Conservation (phyloP, 208 protist genomes). For the Leishmania amazonensis region DNA sequence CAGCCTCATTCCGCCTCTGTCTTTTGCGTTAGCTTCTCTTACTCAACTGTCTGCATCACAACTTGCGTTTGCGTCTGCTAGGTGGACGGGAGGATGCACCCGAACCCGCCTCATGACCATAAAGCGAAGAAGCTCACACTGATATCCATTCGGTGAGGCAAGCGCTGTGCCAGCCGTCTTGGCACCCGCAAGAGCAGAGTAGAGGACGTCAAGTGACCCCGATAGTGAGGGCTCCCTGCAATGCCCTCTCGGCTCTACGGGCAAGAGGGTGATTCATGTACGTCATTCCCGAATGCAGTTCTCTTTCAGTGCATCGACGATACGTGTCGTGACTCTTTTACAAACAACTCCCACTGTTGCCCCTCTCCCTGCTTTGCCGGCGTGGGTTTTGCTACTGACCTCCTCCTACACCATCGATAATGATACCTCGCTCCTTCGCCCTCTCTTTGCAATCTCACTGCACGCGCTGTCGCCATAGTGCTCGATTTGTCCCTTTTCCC, state of each 20-base stretch:
- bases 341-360: constrained; percentile 84
- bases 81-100: background rate
- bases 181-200: background rate
- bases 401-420: background rate
- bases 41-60: background rate
- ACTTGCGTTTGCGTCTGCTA: background rate
- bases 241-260: background rate
- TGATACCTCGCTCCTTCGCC: background rate
- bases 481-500: background rate
- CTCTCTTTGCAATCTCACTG: background rate
- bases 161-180: background rate
- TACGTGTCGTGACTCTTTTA: constrained; percentile 91
- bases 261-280: background rate
- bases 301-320: constrained; percentile 56
- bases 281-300: no score
- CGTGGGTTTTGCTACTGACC: background rate
- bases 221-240: background rate
- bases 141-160: background rate
- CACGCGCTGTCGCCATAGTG: background rate
- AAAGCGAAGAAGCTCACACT: background rate
- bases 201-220: no score
- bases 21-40: no score
- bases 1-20: background rate
- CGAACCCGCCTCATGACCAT: background rate
- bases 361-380: background rate